These are phyloP conservation scores for Suillus weaverae DNA, from an alignment of 768 basidiomycete species.

Conservation along the genomic window DNA sequence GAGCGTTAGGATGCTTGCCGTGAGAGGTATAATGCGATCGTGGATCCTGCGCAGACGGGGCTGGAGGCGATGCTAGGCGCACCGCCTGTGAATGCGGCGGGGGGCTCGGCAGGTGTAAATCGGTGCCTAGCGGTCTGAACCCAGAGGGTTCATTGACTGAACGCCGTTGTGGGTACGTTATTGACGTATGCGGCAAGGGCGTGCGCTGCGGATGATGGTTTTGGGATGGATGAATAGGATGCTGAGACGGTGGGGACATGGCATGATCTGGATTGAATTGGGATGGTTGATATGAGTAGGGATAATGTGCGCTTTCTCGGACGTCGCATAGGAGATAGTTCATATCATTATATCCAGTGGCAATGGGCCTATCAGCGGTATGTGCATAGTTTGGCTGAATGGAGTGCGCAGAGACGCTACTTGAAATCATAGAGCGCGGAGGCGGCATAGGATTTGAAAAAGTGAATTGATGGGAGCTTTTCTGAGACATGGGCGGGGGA, in stretches of 20 bases:
- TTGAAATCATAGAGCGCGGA: slow-evolving; percentile 43
- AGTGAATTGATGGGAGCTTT: slow-evolving; percentile 48
- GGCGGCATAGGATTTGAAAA: slow-evolving; percentile 40
- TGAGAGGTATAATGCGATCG: slow-evolving; percentile 39
- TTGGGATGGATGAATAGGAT: slow-evolving; percentile 36
- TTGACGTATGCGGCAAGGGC: slow-evolving; percentile 42
- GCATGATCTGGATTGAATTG: slow-evolving; percentile 43
- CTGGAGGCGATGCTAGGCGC: slow-evolving; percentile 46
- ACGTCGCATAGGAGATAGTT: slow-evolving; percentile 46
- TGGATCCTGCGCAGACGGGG: slow-evolving; percentile 37
- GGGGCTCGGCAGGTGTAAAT: slow-evolving; percentile 51
- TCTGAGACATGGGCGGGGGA: slow-evolving; percentile 44
- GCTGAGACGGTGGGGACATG: slow-evolving; percentile 44
- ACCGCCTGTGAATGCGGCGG: slow-evolving; percentile 39
- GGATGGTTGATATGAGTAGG: slow-evolving; percentile 51
- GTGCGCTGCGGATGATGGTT: slow-evolving; percentile 36
- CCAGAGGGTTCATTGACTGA: slow-evolving; percentile 58
- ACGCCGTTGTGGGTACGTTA: slow-evolving; percentile 57
- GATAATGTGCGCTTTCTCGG: slow-evolving; percentile 50
- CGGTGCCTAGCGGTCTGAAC: slow-evolving; percentile 47
- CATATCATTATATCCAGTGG: slow-evolving; percentile 46
- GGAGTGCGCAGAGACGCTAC: slow-evolving; percentile 38
- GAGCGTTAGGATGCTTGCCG: slow-evolving; percentile 48
- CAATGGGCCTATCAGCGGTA: slow-evolving; percentile 50
- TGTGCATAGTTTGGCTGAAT: slow-evolving; percentile 45